phyloP scores from a whole-genome alignment of 768 basidiomycete species.

The Suillus subalutaceus region DNA sequence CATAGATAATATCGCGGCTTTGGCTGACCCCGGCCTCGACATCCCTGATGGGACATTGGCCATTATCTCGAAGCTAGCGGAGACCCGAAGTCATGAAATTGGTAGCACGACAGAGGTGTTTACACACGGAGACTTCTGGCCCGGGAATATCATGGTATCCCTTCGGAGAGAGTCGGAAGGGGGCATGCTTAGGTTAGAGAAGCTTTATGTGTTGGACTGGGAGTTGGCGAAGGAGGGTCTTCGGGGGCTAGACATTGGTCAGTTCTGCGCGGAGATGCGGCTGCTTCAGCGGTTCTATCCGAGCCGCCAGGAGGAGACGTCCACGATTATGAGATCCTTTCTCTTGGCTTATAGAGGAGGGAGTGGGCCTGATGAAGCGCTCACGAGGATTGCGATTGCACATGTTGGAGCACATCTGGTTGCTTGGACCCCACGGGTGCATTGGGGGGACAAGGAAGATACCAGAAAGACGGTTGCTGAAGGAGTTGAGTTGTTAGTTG shows the following conservation, averaged over 20 bases:
- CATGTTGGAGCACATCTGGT: slow-evolving; percentile 62
- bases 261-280: slow-evolving; percentile 64
- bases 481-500: slow-evolving; percentile 49
- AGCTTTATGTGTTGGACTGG: slow-evolving; percentile 64
- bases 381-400: slow-evolving; percentile 40
- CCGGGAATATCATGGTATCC: slow-evolving; percentile 63
- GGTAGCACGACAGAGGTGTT: slow-evolving; percentile 31
- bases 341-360: slow-evolving; percentile 45
- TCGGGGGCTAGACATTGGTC: slow-evolving; percentile 61
- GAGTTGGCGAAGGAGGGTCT: slow-evolving; percentile 62
- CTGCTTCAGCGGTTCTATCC: slow-evolving; percentile 51
- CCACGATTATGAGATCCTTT: slow-evolving; percentile 45
- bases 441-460: slow-evolving; percentile 52
- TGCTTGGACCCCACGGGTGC: slow-evolving; percentile 48
- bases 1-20: slow-evolving; percentile 32
- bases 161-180: slow-evolving; percentile 34
- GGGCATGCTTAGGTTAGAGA: slow-evolving; percentile 33
- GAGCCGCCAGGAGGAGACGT: slow-evolving; percentile 38
- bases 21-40: slow-evolving; percentile 45
- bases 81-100: slow-evolving; percentile 35
- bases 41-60: slow-evolving; percentile 40
- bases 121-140: slow-evolving; percentile 69
- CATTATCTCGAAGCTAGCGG: slow-evolving; percentile 35
- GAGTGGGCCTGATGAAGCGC: slow-evolving; percentile 23
- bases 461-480: slow-evolving; percentile 52